Conservation (phyloP, 495 filamentous ascomycete species). For the Amphirosellinia nigrospora region DNA sequence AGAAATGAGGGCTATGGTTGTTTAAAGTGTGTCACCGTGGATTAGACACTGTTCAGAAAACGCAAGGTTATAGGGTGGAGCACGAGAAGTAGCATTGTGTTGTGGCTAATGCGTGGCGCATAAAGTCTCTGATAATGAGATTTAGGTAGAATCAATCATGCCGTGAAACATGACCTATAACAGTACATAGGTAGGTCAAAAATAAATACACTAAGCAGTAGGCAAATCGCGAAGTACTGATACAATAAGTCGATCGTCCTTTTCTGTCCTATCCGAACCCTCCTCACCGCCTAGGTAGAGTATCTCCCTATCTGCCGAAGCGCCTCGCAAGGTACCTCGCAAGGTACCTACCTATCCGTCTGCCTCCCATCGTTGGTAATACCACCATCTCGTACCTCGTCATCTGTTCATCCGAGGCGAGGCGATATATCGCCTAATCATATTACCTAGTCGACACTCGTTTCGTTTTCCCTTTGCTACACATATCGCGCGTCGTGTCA, state of each 20-base stretch:
- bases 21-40: too few species aligned
- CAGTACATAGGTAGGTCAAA: not conserved
- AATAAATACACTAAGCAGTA: not conserved
- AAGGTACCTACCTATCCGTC: not conserved
- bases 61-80: not conserved
- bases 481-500: slow-evolving; percentile 1
- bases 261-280: not conserved
- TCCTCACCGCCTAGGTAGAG: not conserved
- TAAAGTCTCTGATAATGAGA: not conserved
- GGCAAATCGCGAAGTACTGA: slow-evolving; percentile 9
- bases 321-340: not conserved
- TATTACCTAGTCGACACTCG: not conserved
- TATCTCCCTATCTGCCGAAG: not conserved
- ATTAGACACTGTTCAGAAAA: not conserved
- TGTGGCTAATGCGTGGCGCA: slow-evolving; percentile 17
- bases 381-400: not conserved
- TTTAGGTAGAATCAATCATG: not conserved
- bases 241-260: not conserved
- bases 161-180: slow-evolving; percentile 11
- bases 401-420: slow-evolving; percentile 1
- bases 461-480: not conserved
- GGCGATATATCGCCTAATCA: slow-evolving; percentile 16
- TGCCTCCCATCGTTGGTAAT: not conserved
- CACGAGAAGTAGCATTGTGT: not conserved
- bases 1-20: not conserved